A percentile compares a stretch with the other conserved stretches of the same genome.
Conservation (phyloP, 345 rosid genomes). For the Trapa bicornis region DNA sequence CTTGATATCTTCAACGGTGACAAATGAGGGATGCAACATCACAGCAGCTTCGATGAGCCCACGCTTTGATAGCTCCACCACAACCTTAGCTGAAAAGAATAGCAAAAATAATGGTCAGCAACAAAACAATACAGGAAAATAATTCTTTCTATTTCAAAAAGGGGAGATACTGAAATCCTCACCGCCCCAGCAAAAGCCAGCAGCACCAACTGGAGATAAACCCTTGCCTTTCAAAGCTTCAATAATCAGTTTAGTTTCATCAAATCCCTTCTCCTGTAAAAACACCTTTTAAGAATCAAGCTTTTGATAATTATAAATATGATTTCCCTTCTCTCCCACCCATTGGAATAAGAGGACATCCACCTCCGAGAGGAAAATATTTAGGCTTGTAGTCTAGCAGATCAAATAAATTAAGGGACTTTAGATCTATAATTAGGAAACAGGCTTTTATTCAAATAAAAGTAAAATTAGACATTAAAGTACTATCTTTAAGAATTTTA, state of each 20-base stretch:
- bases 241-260: constrained; percentile 55
- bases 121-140: neutral
- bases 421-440: neutral
- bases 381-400: neutral
- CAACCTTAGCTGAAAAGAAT: constrained; percentile 53
- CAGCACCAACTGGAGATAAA: constrained; percentile 29
- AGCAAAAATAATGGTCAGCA: neutral
- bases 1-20: constrained; percentile 55
- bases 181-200: constrained; percentile 43
- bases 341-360: too few species aligned
- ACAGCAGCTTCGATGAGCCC: constrained; percentile 53
- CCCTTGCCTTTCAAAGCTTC: constrained; percentile 59
- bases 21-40: constrained; percentile 63
- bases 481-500: neutral
- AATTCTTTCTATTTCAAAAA: neutral
- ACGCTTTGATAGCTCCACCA: constrained; percentile 47
- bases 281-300: neutral
- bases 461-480: neutral
- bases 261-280: constrained; percentile 49
- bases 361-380: neutral
- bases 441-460: neutral
- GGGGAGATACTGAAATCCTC: constrained; percentile 2
- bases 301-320: too few species aligned
- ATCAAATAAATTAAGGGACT: neutral
- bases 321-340: too few species aligned